Conservation (phyloP, 2,329 filamentous ascomycete species). For the Xylariaceae sp. region DNA sequence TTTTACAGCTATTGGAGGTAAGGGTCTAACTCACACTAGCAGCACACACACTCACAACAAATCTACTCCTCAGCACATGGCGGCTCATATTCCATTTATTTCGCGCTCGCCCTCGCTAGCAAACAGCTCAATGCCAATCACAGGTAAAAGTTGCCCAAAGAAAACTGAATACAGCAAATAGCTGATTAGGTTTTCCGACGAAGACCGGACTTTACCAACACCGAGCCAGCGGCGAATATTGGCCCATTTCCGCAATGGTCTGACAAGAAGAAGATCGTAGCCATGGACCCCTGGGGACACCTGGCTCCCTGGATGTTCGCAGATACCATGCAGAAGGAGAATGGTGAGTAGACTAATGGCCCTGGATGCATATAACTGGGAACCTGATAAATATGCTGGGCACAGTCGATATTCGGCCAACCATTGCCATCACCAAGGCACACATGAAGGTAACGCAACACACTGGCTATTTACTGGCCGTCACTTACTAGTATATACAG, state of each 20-base stretch:
- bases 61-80: slow-evolving; percentile 56
- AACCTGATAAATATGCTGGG: too few relatives aligned
- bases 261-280: slow-evolving; percentile 91
- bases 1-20: slow-evolving; percentile 62
- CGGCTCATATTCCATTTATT: slow-evolving; percentile 95
- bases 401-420: slow-evolving; percentile 81
- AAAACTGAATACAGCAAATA: background rate
- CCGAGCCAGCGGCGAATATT: slow-evolving; percentile 87
- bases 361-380: too few relatives aligned
- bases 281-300: slow-evolving; percentile 95
- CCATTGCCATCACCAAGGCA: slow-evolving; percentile 88
- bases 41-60: slow-evolving; percentile 12
- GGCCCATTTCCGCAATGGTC: slow-evolving; percentile 90
- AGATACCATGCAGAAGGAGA: slow-evolving; percentile 76
- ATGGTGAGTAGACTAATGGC: slow-evolving; percentile 59
- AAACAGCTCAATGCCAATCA: slow-evolving; percentile 86
- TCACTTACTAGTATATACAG: slow-evolving; percentile 39
- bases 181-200: slow-evolving; percentile 17
- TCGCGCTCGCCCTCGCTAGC: slow-evolving; percentile 89
- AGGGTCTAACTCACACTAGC: slow-evolving; percentile 33
- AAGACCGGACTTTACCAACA: slow-evolving; percentile 74
- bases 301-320: slow-evolving; percentile 83
- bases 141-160: slow-evolving; percentile 50
- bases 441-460: slow-evolving; percentile 74
- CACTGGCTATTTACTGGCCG: slow-evolving; percentile 15